Conservation (phyloP, 768 basidiomycete genomes). For the Coprinopsis cinerea region DNA sequence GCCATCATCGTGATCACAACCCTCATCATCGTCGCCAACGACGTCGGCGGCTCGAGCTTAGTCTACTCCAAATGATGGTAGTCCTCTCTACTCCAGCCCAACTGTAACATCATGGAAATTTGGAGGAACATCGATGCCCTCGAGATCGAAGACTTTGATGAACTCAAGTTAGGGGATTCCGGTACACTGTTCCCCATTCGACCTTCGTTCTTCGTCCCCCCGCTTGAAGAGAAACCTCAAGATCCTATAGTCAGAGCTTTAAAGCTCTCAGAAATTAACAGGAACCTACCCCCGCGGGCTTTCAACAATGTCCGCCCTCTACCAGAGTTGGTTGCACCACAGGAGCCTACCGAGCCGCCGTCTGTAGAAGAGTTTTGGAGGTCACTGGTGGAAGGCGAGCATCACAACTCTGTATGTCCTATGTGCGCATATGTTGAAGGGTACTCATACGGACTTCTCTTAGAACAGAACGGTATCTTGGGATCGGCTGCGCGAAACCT, state of each 20-base stretch:
- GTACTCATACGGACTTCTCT: background rate
- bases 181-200: conserved; percentile 33
- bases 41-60: background rate
- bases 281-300: conserved; percentile 11
- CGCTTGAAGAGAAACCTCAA: conserved; percentile 65
- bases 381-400: background rate
- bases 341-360: conserved; percentile 17
- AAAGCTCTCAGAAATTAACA: conserved; percentile 23
- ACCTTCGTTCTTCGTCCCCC: conserved; percentile 56
- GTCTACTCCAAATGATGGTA: background rate
- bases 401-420: background rate
- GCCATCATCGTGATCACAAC: background rate
- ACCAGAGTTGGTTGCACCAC: conserved; percentile 1
- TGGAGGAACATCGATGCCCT: background rate
- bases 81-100: background rate
- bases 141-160: conserved; percentile 2
- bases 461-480: conserved; percentile 56
- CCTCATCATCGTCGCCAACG: background rate
- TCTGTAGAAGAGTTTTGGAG: conserved; percentile 9
- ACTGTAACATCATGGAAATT: no score
- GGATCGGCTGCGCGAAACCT: conserved; percentile 46
- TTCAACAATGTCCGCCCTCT: background rate
- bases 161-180: background rate
- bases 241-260: conserved; percentile 69
- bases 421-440: background rate